A percentile compares a stretch with the other conserved stretches of the same genome.
Evolutionary conservation across 2,329 filamentous ascomycete species (phyloP).

Genomic region (Fusarium sp.): DNA sequence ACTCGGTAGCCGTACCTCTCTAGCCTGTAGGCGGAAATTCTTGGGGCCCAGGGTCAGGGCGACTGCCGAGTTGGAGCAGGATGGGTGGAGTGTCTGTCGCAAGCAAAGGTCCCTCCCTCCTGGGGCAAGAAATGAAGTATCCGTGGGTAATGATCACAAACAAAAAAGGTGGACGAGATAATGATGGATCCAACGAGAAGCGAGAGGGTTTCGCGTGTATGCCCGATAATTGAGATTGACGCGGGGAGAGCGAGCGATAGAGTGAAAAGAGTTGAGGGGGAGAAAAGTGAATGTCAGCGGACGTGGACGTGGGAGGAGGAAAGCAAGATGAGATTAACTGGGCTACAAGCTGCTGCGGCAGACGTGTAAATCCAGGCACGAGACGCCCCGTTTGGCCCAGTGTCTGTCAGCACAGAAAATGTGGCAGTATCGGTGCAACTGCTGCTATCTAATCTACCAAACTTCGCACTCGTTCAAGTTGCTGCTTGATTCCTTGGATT

Average conservation of each 20-base stretch:
- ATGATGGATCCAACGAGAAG: background rate
- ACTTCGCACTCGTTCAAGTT: background rate
- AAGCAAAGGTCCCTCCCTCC: constrained; percentile 10
- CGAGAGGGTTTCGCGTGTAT: background rate
- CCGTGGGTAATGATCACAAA: constrained; percentile 10
- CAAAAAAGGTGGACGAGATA: background rate
- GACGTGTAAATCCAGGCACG: constrained; percentile 33
- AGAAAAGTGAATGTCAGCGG: constrained; percentile 8
- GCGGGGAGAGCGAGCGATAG: background rate
- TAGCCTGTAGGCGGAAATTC: constrained; percentile 36
- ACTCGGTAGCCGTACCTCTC: constrained; percentile 16
- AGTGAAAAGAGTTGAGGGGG: constrained; percentile 10
- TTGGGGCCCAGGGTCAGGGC: constrained; percentile 42
- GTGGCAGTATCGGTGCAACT: background rate
- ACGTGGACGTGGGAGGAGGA: constrained; percentile 1
- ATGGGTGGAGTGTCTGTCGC: constrained; percentile 19
- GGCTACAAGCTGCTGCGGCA: background rate
- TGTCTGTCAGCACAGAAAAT: background rate
- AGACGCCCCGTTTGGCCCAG: background rate
- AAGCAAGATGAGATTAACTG: constrained; percentile 11
- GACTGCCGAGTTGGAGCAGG: constrained; percentile 44
- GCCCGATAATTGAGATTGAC: background rate
- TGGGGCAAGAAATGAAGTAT: constrained; percentile 3
- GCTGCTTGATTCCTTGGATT: background rate
- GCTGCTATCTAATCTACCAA: background rate